Base-by-base conservation (phyloP, 2,329 filamentous ascomycete genomes). In the Exophiala oligosperma region DNA sequence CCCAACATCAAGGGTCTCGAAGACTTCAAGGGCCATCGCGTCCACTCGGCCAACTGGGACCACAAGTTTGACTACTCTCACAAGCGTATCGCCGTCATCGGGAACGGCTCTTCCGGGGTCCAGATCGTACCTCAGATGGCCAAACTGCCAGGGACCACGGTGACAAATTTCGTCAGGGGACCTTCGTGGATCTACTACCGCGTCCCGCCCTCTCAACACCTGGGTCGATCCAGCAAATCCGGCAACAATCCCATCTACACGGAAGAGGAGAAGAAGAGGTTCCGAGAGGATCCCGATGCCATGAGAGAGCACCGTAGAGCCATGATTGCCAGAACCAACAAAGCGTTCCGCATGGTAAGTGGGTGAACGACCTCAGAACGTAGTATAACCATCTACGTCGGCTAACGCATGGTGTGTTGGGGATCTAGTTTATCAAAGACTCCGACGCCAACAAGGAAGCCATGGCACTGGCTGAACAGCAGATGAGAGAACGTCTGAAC, bases 31-130 rank as follows among this genome's bases (percentile, higher is more conserved):
- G 69, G 69, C 7, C 62, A 67, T 7, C 52, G 65, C 7, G 50
- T 67, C 7, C 70, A 72, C 57, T 68, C 66, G 7, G 69, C 69
- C 1, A 53, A 58, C n/a, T 72, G 68, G 70, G 67, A 73, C 41
- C 32, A 53, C n/a, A 24, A 38, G 14, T 58, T 32, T 44, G 60
- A 63, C 37, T 75, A 53, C 60, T 64, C 62, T 2, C 48, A 56
- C n/a, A 68, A 68, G 38, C 40, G 49, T 24, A 60, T 69, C 9
- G 67, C 62, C 2, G 49, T 69, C 12, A 68, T 69, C 51, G 63
- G 67, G 2, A 65, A 63, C 49, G 67, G 66, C 11, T 67, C 66
- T 1, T 65, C 60, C 2, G 67, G 64, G 1, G 62, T 67, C n/a
- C 66, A 69, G 48, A 61, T 69, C 26, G 66, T 74, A 9, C 69